Percentiles rank a stretch among this genome's conserved stretches.
These are phyloP conservation scores for Physaria fendleri DNA, from an alignment of 345 rosid genomes.

Conservation along the genomic window DNA sequence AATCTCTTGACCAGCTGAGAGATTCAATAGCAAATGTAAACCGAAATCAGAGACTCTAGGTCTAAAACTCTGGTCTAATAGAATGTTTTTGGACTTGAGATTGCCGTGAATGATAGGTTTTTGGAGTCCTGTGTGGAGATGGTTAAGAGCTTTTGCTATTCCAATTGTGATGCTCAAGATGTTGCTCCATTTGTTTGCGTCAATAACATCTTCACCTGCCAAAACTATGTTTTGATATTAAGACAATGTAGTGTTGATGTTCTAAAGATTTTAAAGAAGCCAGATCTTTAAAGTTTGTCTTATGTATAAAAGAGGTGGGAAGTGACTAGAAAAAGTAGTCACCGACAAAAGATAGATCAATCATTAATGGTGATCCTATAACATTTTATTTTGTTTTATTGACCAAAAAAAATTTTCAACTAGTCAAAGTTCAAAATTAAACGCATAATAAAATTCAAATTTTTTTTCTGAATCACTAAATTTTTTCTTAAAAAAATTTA, in stretches of 20 bases:
- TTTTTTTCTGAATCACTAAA: no score
- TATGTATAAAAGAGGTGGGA: conserved; percentile 14
- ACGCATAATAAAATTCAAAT: no score
- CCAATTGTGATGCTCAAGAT: conserved; percentile 51
- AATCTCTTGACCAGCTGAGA: conserved; percentile 62
- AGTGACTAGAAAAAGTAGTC: conserved; percentile 21
- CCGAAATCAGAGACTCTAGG: conserved; percentile 72
- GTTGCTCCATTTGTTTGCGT: conserved; percentile 50
- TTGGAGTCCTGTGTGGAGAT: conserved; percentile 67
- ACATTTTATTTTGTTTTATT: no score
- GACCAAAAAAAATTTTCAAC: no score
- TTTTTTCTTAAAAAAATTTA: no score
- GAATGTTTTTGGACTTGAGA: conserved; percentile 71
- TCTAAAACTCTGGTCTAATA: conserved; percentile 39
- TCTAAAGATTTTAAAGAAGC: neutral
- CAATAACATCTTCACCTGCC: conserved; percentile 51
- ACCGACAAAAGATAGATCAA: conserved; percentile 28
- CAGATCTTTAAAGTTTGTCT: conserved; percentile 20
- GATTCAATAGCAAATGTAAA: conserved; percentile 58
- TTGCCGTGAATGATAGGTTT: conserved; percentile 70
- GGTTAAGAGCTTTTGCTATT: conserved; percentile 63
- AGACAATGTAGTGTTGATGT: conserved; percentile 5
- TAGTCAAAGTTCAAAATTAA: no score
- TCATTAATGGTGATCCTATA: conserved; percentile 19
- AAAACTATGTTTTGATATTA: neutral